These are phyloP conservation scores for Stygiomarasmius scandens DNA, from an alignment of 1,284 basidiomycete species.

Conservation along the genomic window DNA sequence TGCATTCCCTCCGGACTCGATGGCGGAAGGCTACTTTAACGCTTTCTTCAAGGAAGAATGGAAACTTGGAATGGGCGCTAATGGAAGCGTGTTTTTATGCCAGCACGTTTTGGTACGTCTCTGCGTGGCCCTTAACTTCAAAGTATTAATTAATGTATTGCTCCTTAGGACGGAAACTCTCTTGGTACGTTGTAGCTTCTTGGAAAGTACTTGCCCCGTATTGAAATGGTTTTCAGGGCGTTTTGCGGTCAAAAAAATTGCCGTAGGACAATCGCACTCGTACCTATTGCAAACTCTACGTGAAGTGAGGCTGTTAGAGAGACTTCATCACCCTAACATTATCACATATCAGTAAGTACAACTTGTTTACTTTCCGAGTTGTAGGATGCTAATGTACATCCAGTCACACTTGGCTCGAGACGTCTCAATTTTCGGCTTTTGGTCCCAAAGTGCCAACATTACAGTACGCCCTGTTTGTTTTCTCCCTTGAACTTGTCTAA, in stretches of 20 bases:
- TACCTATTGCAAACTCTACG: constrained; percentile 82
- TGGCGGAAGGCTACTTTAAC: constrained; percentile 84
- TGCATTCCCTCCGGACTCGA: constrained; percentile 61
- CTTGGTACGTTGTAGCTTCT: constrained; percentile 49
- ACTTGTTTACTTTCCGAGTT: neutral
- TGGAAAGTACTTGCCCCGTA: neutral
- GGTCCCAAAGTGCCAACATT: constrained; percentile 83
- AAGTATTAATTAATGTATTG: too few species aligned
- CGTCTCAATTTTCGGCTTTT: constrained; percentile 80
- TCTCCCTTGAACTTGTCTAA: constrained; percentile 1
- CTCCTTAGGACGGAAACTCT: constrained; percentile 77
- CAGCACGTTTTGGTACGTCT: constrained; percentile 54
- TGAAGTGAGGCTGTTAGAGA: constrained; percentile 84
- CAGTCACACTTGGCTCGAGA: constrained; percentile 90
- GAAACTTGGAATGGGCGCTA: constrained; percentile 89
- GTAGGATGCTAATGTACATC: too few species aligned
- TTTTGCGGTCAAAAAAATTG: constrained; percentile 95
- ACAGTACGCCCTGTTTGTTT: constrained; percentile 51
- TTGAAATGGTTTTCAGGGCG: constrained; percentile 48
- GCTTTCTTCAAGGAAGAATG: constrained; percentile 89
- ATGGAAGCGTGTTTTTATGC: constrained; percentile 87
- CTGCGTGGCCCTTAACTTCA: too few species aligned
- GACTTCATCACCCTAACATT: constrained; percentile 89
- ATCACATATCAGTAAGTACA: constrained; percentile 79
- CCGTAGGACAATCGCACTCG: constrained; percentile 84